Conservation (phyloP, 2,329 filamentous ascomycete genomes). For the Pseudodiploospora longispora region DNA sequence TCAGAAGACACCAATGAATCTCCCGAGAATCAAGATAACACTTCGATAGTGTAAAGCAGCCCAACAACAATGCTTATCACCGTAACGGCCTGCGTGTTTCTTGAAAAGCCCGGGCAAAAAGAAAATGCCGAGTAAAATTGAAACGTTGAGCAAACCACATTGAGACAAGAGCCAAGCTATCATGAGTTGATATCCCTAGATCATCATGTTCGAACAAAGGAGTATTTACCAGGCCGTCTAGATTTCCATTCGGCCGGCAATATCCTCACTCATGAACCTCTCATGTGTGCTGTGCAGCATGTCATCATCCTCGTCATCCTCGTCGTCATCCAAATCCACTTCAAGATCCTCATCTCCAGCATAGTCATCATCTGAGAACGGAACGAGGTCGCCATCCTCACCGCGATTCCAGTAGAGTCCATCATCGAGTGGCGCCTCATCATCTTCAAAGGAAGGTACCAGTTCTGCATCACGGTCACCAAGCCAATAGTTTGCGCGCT, state of each 20-base stretch:
- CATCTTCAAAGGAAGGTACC: conserved; percentile 34
- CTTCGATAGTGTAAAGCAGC: too few species aligned
- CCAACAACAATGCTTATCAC: not conserved
- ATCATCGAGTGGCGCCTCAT: conserved; percentile 43
- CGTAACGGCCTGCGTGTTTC: not conserved
- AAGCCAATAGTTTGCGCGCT: conserved; percentile 84
- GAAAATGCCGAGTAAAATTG: not conserved
- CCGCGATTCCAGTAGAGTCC: conserved; percentile 50
- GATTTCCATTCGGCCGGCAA: conserved; percentile 56
- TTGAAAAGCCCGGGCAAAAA: conserved; percentile 4
- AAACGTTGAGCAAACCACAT: not conserved
- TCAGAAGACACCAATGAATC: too few species aligned
- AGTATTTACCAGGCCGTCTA: conserved; percentile 21
- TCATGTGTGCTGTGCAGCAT: conserved; percentile 35
- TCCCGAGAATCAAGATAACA: too few species aligned
- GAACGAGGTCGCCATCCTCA: conserved; percentile 48
- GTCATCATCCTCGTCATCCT: conserved; percentile 33
- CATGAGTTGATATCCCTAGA: not conserved
- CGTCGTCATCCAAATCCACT: conserved; percentile 36
- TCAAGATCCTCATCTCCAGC: conserved; percentile 25
- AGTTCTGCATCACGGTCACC: conserved; percentile 54
- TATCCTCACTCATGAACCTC: conserved; percentile 54
- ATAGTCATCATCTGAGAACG: conserved; percentile 43
- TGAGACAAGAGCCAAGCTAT: too few species aligned
- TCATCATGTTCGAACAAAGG: not conserved